Base-by-base conservation (phyloP, 441 rosid species). In the Manihot esculenta region DNA sequence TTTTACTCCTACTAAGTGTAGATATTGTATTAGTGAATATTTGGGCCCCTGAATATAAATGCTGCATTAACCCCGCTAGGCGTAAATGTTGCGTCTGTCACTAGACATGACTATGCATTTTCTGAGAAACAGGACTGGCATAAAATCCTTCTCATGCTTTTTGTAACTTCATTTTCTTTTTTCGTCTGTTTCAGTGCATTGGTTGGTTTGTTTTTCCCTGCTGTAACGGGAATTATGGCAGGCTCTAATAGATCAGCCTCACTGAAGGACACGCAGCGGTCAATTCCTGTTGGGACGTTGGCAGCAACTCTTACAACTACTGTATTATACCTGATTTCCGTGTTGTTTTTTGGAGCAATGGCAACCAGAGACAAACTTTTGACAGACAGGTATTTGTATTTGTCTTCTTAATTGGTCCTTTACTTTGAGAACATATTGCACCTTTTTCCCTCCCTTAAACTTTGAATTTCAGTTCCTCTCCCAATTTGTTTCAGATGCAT, bases 191-290 rank as follows among this genome's bases (percentile, higher is more conserved):
- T 30, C 93, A 95, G 99, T 91, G 92, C 94, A 27, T 77, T 96
- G 91, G 97, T 96, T 66, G 98, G 99, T 76, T 93, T 96, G 72
- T 96, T 91, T 82, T 96, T 96, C 78, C 99, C 99, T 76, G 99
- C 99, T 69, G 98, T 95, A 67, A 95, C 99, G 9, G 99, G 98
- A 77, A 93, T 95, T 72, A 96, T 96, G 99, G 98, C 99, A 21
- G 98, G 99, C 62, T 96, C 98, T 70, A 96, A 96, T 82, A 88
- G 99, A 79, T 96, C 98, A 63, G 96, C 98, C 64, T 88, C 93
- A 64, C 88, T 96, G 58, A 91, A 90, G 82, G 99, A 96, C 74
- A 96, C 99, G 18, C 99, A 96, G 74, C 95, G 84, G 53, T 96
- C 99, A 74, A 96, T 93, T 72, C 99, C 98, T 10, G 24, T 91